phyloP scores from a whole-genome alignment of 1,284 basidiomycete genomes.

The Termitomyces sp. region DNA sequence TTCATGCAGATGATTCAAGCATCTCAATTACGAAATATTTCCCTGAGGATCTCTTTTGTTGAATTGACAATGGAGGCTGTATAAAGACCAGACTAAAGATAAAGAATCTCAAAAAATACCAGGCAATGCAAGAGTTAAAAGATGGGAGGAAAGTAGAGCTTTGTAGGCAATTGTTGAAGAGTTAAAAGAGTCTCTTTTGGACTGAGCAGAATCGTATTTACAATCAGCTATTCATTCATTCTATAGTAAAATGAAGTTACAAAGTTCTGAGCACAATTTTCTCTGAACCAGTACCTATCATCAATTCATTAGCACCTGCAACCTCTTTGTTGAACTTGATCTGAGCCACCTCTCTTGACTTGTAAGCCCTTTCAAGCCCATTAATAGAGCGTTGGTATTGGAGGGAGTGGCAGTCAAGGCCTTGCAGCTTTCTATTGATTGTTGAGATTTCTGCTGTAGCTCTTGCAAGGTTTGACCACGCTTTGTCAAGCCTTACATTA shows the following conservation, averaged over 20 bases:
- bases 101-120: not conserved
- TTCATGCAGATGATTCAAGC: not conserved
- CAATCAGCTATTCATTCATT: no score
- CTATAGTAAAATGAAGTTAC: no score
- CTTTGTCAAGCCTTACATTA: not conserved
- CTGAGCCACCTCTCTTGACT: not conserved
- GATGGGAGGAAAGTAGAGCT: not conserved
- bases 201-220: no score
- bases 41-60: not conserved
- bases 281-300: not conserved
- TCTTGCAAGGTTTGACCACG: not conserved
- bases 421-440: no score
- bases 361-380: not conserved
- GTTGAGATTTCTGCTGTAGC: not conserved
- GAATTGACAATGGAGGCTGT: not conserved
- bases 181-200: no score
- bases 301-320: no score
- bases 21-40: not conserved
- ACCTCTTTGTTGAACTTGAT: not conserved
- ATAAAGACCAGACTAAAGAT: not conserved
- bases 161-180: not conserved
- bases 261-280: not conserved
- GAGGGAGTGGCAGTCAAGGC: not conserved
- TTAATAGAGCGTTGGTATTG: not conserved
- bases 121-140: not conserved